Conservation (phyloP, 2,329 filamentous ascomycete species). For the Lasiodiplodia sp. region DNA sequence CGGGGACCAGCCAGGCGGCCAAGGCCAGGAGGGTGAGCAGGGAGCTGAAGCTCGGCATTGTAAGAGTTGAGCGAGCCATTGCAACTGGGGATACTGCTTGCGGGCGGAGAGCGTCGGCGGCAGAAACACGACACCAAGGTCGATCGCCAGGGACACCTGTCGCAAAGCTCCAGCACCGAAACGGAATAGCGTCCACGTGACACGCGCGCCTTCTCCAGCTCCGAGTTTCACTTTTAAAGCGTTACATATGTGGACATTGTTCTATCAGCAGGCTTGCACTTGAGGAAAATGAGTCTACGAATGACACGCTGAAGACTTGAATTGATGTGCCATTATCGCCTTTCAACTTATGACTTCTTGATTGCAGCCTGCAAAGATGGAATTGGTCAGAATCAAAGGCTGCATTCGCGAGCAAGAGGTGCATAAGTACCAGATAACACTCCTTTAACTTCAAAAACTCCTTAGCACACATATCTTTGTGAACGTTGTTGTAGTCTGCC, state of each 20-base stretch:
- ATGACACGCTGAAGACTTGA: not conserved
- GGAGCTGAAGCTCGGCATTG: conserved; percentile 30
- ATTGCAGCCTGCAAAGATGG: conserved; percentile 7
- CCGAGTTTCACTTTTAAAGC: no score
- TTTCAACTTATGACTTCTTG: not conserved
- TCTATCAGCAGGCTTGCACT: not conserved
- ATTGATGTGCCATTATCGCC: not conserved
- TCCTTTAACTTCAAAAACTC: conserved; percentile 88
- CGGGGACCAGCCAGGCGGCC: conserved; percentile 65
- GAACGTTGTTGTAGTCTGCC: conserved; percentile 85
- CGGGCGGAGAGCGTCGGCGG: conserved; percentile 12
- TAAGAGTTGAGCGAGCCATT: conserved; percentile 30
- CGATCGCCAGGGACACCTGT: conserved; percentile 28
- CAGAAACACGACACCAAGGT: conserved; percentile 23
- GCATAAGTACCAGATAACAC: conserved; percentile 75
- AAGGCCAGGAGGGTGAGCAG: conserved; percentile 69
- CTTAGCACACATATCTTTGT: conserved; percentile 87
- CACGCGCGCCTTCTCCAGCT: not conserved
- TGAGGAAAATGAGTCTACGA: not conserved
- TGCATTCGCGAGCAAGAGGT: not conserved
- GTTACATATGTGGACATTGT: no score
- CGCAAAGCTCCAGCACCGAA: conserved; percentile 25
- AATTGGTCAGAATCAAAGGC: not conserved
- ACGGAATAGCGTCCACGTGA: conserved; percentile 28
- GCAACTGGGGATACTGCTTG: conserved; percentile 15